Percentiles rank a stretch among this genome's conserved stretches.
Conservation (phyloP, 169 alveolate species). For the Plasmodium malariae region DNA sequence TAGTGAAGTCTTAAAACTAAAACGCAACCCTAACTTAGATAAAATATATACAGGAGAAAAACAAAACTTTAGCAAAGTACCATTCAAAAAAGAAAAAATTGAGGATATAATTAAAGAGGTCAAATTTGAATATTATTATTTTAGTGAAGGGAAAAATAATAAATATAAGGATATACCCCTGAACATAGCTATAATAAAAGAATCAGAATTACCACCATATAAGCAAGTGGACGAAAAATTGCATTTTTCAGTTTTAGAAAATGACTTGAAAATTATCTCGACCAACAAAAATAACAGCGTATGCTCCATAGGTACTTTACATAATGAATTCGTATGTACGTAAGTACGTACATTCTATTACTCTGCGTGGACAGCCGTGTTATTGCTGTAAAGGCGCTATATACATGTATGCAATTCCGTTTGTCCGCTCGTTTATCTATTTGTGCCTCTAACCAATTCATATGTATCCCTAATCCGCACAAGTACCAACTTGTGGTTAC, state of each 20-base stretch:
- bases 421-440: no score
- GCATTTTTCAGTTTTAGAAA: conserved; percentile 89
- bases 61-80: conserved; percentile 79
- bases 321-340: no score
- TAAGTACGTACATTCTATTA: no score
- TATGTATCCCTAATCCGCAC: no score
- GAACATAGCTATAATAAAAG: conserved; percentile 79
- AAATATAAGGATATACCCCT: conserved; percentile 86
- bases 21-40: conserved; percentile 51
- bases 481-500: no score
- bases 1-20: conserved; percentile 21
- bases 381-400: no score
- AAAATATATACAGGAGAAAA: conserved; percentile 73
- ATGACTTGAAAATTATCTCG: conserved; percentile 88
- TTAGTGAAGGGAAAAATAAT: conserved; percentile 83
- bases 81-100: conserved; percentile 85
- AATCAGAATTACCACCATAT: conserved; percentile 80
- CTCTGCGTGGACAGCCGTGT: no score
- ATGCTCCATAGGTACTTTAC: conserved; percentile 71
- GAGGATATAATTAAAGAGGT: conserved; percentile 86
- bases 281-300: conserved; percentile 78
- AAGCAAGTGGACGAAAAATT: conserved; percentile 82
- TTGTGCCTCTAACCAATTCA: no score
- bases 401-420: no score
- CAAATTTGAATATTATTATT: conserved; percentile 87